Evolutionary conservation across 1,284 basidiomycete species (phyloP), one percentile per base, ranked within the genome.

Genomic region (Tylopilus orsonianus): DNA sequence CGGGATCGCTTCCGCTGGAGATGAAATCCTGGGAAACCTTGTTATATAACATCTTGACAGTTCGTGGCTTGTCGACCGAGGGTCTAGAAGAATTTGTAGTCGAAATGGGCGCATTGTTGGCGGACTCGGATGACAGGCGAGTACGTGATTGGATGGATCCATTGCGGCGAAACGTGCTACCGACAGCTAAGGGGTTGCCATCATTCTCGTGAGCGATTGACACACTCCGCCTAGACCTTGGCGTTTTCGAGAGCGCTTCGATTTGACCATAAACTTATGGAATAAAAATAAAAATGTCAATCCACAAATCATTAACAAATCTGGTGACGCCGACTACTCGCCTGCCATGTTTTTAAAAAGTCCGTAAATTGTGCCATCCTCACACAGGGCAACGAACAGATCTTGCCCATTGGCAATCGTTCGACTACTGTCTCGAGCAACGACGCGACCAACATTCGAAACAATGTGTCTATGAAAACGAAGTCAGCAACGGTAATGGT

Each of bases 271-370:
- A 88, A 38, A 89, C 88, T 91, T 54, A 12, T 2, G 41, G 47
- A 44, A 54, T 23, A 38, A 38, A 47, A 47, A 54, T 40, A 44
- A 52, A 59, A 35, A 52, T 36, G 55, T 48, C 60, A 65, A 36
- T 24, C 8, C 14, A 37, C 32, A 41, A 42, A 30, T 27, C 45
- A 48, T 44, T 41, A 41, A 46, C 56, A 52, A 46, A 56, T 37
- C 4, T 22, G 40, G 36, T 23, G 14, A 13, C 20, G 42, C 37
- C 41, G 12, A 32, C n/a, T 14, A 41, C 55, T 44, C 22, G 91
- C 93, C 87, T 71, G 87, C 81, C 87, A 93, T 89, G n/a, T 77
- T 75, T 70, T 85, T 90, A 72, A 94, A 93, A 55, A 89, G 75
- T 20, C 80, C 78, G 69, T 91, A 95, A 46, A 94, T 81, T 42